Conservation (phyloP, 441 rosid genomes). For the Isatis lusitanica region DNA sequence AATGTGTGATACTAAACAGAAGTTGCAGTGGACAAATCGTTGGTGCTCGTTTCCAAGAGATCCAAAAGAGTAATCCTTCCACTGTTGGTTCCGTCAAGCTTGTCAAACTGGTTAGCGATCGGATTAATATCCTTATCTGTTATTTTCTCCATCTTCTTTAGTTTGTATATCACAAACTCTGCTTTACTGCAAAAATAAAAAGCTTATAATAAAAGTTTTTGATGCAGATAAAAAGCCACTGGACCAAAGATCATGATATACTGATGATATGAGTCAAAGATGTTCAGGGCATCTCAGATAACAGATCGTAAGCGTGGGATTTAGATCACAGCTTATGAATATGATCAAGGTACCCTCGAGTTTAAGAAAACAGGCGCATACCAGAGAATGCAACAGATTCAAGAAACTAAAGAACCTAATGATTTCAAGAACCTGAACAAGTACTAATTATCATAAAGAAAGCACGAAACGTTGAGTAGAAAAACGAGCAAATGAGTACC, state of each 20-base stretch:
- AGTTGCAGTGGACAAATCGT: conserved; percentile 14
- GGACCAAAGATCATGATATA: neutral
- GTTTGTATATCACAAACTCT: conserved; percentile 78
- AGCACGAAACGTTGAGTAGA: neutral
- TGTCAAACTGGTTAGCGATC: conserved; percentile 67
- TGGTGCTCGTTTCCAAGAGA: conserved; percentile 41
- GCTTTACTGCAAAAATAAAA: conserved; percentile 59
- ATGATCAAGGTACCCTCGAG: neutral
- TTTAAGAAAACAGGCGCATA: neutral
- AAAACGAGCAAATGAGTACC: conserved; percentile 41
- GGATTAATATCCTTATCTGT: conserved; percentile 63
- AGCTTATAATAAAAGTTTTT: neutral
- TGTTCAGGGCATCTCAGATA: neutral
- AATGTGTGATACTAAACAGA: conserved; percentile 21
- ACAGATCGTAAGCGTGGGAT: too few relatives aligned
- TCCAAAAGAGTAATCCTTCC: conserved; percentile 78
- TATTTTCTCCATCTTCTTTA: conserved; percentile 81
- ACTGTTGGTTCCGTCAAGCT: conserved; percentile 62
- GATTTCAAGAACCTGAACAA: conserved; percentile 1
- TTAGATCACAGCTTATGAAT: neutral
- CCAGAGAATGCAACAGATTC: neutral
- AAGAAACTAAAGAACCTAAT: neutral
- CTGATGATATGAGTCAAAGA: neutral
- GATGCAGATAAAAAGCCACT: neutral
- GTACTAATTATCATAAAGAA: neutral